A percentile compares a stretch with the other conserved stretches of the same genome.
Conservation (phyloP, 768 basidiomycete genomes). For the Termitomyces sp. region DNA sequence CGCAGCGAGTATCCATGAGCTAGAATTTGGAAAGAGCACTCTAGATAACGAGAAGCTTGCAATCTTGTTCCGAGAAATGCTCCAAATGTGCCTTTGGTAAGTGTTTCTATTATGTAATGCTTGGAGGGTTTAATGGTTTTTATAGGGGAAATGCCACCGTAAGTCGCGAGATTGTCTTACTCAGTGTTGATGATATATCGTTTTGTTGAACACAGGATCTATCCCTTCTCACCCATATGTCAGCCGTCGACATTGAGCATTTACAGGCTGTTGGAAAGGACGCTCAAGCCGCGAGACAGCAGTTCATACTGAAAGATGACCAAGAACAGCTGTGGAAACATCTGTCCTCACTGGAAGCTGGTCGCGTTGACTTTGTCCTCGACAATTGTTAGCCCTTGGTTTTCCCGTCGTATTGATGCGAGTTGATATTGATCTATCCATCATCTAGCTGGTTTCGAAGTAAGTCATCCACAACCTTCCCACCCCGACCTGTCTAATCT, state of each 20-base stretch:
- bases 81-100: constrained; percentile 87
- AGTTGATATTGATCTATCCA: neutral
- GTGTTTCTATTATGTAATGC: constrained; percentile 3
- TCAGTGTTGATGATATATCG: neutral
- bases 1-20: constrained; percentile 65
- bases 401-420: neutral
- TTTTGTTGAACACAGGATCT: constrained; percentile 59
- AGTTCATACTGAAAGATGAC: constrained; percentile 85
- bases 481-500: neutral
- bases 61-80: constrained; percentile 77
- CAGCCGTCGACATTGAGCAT: constrained; percentile 75
- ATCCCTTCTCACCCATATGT: constrained; percentile 83
- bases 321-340: constrained; percentile 72
- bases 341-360: constrained; percentile 50
- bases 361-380: constrained; percentile 78
- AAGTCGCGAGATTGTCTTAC: constrained; percentile 11
- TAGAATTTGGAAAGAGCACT: constrained; percentile 46
- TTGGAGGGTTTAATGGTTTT: neutral
- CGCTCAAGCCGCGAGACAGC: constrained; percentile 71
- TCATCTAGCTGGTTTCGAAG: constrained; percentile 83
- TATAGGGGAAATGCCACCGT: constrained; percentile 95
- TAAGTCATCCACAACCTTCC: constrained; percentile 20
- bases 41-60: constrained; percentile 53
- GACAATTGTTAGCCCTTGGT: constrained; percentile 68
- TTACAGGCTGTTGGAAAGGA: constrained; percentile 81